Percentiles rank a stretch among this genome's conserved stretches.
Conservation (phyloP, 345 rosid species). For the Conringia planisiliqua region DNA sequence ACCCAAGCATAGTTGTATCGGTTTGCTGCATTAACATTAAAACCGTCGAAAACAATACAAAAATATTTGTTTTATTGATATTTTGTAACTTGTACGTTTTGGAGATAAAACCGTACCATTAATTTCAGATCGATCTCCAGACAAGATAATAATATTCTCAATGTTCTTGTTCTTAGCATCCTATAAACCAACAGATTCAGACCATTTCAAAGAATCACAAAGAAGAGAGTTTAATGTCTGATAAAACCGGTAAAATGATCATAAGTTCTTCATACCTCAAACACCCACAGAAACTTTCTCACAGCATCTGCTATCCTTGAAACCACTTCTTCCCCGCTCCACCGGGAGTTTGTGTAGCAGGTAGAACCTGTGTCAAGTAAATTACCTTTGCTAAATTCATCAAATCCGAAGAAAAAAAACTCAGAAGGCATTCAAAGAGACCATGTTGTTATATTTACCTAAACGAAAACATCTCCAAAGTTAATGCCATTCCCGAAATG, state of each 20-base stretch:
- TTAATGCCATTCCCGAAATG: conserved; percentile 84
- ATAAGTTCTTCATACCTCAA: conserved; percentile 56
- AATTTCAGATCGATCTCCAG: conserved; percentile 85
- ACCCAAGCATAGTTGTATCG: conserved; percentile 65
- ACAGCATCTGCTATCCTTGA: conserved; percentile 99
- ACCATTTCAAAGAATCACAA: background rate
- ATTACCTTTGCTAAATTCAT: background rate
- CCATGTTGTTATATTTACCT: conserved; percentile 45
- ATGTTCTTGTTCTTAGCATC: conserved; percentile 80
- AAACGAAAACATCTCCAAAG: conserved; percentile 96
- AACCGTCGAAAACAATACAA: background rate
- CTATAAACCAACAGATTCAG: conserved; percentile 38
- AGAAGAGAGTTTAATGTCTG: background rate
- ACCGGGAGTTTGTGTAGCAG: conserved; percentile 97
- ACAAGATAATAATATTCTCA: conserved; percentile 73
- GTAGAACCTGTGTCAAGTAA: conserved; percentile 59
- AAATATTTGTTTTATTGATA: background rate
- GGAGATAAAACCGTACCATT: no score
- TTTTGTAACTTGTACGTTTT: no score
- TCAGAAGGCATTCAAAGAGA: background rate
- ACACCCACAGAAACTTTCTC: conserved; percentile 90
- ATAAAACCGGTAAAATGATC: background rate
- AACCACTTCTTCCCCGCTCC: conserved; percentile 90
- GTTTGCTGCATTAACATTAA: conserved; percentile 51
- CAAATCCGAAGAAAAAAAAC: background rate